Evolutionary conservation across 1,139 yeast species (phyloP).

Genomic region (Lodderomyces orthopsilosis): DNA sequence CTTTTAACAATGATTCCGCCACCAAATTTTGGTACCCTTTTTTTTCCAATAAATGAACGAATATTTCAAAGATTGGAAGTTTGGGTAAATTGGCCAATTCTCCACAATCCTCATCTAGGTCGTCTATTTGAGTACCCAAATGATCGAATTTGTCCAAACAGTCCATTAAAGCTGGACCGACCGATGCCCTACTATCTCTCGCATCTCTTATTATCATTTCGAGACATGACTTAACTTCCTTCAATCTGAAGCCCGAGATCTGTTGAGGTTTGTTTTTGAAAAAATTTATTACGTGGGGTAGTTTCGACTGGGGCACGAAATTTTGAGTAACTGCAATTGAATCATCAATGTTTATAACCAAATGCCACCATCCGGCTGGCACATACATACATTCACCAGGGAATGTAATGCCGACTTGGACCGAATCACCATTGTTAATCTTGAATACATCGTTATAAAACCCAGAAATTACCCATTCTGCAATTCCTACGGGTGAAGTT

Average conservation of each 20-base stretch:
- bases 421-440: conserved; percentile 33
- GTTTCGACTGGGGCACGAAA: conserved; percentile 67
- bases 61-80: conserved; percentile 60
- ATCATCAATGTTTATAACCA: conserved; percentile 79
- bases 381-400: conserved; percentile 87
- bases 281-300: conserved; percentile 62
- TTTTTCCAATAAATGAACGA: conserved; percentile 41
- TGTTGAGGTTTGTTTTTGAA: conserved; percentile 66
- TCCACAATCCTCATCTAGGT: conserved; percentile 44
- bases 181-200: conserved; percentile 6
- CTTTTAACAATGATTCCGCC: conserved; percentile 27
- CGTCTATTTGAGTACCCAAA: conserved; percentile 16
- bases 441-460: conserved; percentile 62
- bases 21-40: conserved; percentile 34
- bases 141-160: conserved; percentile 20
- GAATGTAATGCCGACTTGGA: conserved; percentile 68
- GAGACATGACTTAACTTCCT: conserved; percentile 43
- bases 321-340: conserved; percentile 82
- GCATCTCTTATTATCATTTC: conserved; percentile 14
- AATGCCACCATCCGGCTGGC: conserved; percentile 97
- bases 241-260: conserved; percentile 73
- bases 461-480: conserved; percentile 86
- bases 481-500: conserved; percentile 85
- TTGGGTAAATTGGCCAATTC: conserved; percentile 35
- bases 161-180: conserved; percentile 12